These are phyloP conservation scores for Acacia confusa DNA, from an alignment of 306 rosid genomes.

Conservation along the genomic window DNA sequence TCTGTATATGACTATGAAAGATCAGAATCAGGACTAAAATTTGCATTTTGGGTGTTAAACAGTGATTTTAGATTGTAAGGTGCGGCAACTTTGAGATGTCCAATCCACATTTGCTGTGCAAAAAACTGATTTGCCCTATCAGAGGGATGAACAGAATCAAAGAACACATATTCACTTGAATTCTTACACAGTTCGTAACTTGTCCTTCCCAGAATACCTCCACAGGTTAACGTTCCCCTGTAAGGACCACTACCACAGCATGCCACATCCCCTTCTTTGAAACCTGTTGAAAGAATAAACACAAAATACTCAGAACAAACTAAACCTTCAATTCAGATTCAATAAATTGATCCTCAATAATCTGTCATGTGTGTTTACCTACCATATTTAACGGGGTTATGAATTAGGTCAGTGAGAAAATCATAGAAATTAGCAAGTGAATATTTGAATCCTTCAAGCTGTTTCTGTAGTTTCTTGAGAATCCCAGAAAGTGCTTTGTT, in stretches of 20 bases:
- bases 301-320: neutral
- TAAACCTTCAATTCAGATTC: neutral
- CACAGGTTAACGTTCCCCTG: neutral
- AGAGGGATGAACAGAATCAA: neutral
- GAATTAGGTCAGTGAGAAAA: slow-evolving; percentile 1
- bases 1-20: neutral
- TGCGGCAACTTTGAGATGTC: neutral
- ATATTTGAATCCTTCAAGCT: slow-evolving; percentile 40
- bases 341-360: neutral
- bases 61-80: neutral
- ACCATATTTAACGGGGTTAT: slow-evolving; percentile 28
- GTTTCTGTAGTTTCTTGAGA: slow-evolving; percentile 27
- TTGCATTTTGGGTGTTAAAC: neutral
- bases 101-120: neutral
- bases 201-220: neutral
- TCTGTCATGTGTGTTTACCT: neutral
- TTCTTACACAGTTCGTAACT: neutral
- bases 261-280: neutral
- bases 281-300: neutral
- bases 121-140: neutral
- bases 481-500: slow-evolving; percentile 8
- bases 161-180: neutral
- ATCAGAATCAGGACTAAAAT: too few species aligned
- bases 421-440: slow-evolving; percentile 20
- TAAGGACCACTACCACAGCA: neutral